phyloP scores from a whole-genome alignment of 1,284 basidiomycete species.

The Schizophyllum commune region DNA sequence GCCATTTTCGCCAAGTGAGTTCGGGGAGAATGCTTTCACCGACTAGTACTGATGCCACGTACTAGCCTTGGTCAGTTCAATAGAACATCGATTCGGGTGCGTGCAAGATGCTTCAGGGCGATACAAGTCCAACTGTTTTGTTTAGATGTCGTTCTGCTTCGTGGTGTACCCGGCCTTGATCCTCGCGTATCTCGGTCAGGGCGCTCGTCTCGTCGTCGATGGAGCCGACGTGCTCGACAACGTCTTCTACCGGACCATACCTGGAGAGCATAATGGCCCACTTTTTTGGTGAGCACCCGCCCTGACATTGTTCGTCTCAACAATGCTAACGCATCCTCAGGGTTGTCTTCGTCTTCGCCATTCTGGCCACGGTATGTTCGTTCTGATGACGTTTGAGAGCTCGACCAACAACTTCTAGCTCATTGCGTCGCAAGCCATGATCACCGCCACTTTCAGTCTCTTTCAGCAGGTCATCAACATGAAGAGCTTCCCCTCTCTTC shows the following conservation, averaged over 20 bases:
- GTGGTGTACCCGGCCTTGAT: slow-evolving; percentile 57
- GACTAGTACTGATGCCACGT: not conserved
- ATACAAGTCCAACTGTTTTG: slow-evolving; percentile 1
- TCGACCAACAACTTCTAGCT: slow-evolving; percentile 24
- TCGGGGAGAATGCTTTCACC: not conserved
- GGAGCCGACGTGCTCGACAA: slow-evolving; percentile 42
- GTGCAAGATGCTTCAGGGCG: slow-evolving; percentile 1
- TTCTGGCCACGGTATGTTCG: slow-evolving; percentile 48
- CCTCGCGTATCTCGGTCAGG: slow-evolving; percentile 64
- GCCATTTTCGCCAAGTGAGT: slow-evolving; percentile 59
- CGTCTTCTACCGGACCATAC: slow-evolving; percentile 59
- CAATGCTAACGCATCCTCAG: slow-evolving; percentile 22
- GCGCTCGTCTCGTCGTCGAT: slow-evolving; percentile 47
- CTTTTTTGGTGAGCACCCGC: slow-evolving; percentile 40
- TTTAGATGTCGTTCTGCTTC: slow-evolving; percentile 40
- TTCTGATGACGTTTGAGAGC: not conserved
- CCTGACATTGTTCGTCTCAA: not conserved
- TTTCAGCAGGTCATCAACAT: slow-evolving; percentile 57
- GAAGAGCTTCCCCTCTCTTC: slow-evolving; percentile 49
- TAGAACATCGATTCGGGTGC: slow-evolving; percentile 41
- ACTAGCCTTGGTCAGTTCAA: slow-evolving; percentile 64
- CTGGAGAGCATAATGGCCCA: slow-evolving; percentile 41
- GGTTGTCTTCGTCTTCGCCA: slow-evolving; percentile 55
- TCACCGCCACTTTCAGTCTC: slow-evolving; percentile 60
- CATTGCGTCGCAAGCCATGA: slow-evolving; percentile 60